Evolutionary conservation across 169 alveolate genomes (phyloP), one percentile per base, ranked within the genome.

Genomic region (Cryptosporidium andersoni): DNA sequence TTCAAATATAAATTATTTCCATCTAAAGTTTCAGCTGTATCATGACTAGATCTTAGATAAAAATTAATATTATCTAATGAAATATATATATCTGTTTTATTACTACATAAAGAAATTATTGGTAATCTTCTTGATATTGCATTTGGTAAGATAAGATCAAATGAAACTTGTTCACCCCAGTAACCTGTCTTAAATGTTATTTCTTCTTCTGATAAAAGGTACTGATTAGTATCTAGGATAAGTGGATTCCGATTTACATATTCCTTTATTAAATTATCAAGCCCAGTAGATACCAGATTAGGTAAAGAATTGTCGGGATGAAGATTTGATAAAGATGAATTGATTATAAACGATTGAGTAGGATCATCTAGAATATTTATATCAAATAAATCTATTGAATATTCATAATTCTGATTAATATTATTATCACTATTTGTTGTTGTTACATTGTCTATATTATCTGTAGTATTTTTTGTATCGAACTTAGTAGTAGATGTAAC

Each of bases 161-260:
- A 74, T 40, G 85, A 74, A 11, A 74, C 68, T 48, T 74, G 25
- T 52, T 74, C 85, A 12, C 85, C 85, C 85, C 85, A 74, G 14
- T 8, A 25, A 12, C 85, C 85, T 11, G 60, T 64, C 42, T 14
- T 58, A 36, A 45, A 2, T 11, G 42, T 58, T 36, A 58, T 58
- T 36, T 74, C 74, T 25, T 74, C 85, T 48, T 58, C 34, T n/a
- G 68, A 42, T 1, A 74, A 3, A 5, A 7, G 1, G 36, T 62
- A n/a, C 1, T 8, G 40, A 8, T 49, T 64, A 48, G 11, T 60
- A 8, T 37, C 53, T 4, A 74, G 16, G 9, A 25, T 43, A 1
- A 74, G 66, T 36, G 67, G 67, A 62, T 74, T 53, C 8, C n/a
- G 5, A n/a, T 16, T 58, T 16, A 74, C 51, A 60, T 74, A 74